These are phyloP conservation scores for Lactifluus subvellereus DNA, from an alignment of 768 basidiomycete genomes.

Conservation along the genomic window DNA sequence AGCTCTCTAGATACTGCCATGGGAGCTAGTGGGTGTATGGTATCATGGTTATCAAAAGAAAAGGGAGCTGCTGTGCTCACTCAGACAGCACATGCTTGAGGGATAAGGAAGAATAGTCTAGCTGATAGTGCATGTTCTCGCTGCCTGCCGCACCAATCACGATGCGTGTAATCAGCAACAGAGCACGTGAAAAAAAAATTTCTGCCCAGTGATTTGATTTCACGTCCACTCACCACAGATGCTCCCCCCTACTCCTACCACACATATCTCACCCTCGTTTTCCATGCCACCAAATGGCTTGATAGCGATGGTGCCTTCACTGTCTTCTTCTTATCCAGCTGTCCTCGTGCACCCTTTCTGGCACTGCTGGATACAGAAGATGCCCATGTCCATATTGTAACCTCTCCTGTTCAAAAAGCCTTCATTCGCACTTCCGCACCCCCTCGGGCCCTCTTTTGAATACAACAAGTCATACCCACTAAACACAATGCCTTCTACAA, in stretches of 20 bases:
- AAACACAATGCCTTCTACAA: not conserved
- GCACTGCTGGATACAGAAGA: slow-evolving; percentile 17
- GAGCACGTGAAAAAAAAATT: not conserved
- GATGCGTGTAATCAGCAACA: not conserved
- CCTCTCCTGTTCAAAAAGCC: slow-evolving; percentile 11
- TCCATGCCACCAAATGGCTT: not conserved
- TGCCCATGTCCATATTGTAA: not conserved
- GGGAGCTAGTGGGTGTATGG: too few relatives aligned
- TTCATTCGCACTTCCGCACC: slow-evolving; percentile 9
- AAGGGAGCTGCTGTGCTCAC: too few relatives aligned
- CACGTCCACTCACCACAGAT: not conserved
- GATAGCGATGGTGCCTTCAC: slow-evolving; percentile 16
- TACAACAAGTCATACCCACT: not conserved
- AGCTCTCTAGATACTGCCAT: too few relatives aligned
- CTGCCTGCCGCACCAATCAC: too few relatives aligned
- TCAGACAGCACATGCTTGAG: too few relatives aligned
- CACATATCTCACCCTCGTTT: not conserved
- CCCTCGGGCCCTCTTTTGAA: slow-evolving; percentile 5
- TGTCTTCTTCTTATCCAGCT: slow-evolving; percentile 4
- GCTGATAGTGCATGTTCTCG: too few relatives aligned
- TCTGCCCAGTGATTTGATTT: not conserved
- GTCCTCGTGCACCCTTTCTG: slow-evolving; percentile 20
- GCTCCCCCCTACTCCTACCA: too few relatives aligned
- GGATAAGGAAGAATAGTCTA: too few relatives aligned
- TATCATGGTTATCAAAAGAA: too few relatives aligned